Base-by-base conservation (phyloP, 805 yeast species). In the Hanseniaspora vineae region DNA sequence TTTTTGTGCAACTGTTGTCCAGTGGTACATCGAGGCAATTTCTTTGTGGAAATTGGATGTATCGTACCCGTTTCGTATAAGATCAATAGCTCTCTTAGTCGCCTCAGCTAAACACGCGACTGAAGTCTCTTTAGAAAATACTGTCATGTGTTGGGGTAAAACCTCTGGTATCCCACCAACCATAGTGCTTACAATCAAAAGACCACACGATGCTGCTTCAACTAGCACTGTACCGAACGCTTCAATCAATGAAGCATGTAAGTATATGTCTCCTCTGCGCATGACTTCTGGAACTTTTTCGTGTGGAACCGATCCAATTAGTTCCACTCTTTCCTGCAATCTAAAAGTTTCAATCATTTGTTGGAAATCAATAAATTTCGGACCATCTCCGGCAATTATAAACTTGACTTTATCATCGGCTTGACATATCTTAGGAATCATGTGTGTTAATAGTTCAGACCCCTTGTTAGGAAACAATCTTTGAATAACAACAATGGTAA, bases 131-230 rank as follows among this genome's bases (percentile, higher is more conserved):
- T 80, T 73, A 0, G 97, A 89, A 64, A 84, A 92, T 1, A 83
- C 82, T 1, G 95, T 88, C 97, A 92, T 92, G 57, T 88, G 84
- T 20, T 73, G 72, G 0, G 98, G 99, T 37, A 92, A 65, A 3
- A 92, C 97, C 59, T 92, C 99, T 0, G 97, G 97, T 39, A 92
- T 89, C 5, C 98, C 99, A 12, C 99, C 99, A 0, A 92, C 98
- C 49, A 80, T 78, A 0, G 99, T 92, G 0, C 97, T 88, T 0
- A 92, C 98, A 2, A 92, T 96, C 17, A 85, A 71, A 35, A 92
- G 63, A 0, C 97, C 97, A 68, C 97, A 92, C 1, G 95, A 83
- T 0, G 97, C 98, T 0, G 99, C 99, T 61, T 92, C 99, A 0
- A 92, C 96, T 11, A 92, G 67, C 0, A 87, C 97, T 0, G 98